These are phyloP conservation scores for Boletus sp. DNA, from an alignment of 768 basidiomycete genomes.

Conservation along the genomic window DNA sequence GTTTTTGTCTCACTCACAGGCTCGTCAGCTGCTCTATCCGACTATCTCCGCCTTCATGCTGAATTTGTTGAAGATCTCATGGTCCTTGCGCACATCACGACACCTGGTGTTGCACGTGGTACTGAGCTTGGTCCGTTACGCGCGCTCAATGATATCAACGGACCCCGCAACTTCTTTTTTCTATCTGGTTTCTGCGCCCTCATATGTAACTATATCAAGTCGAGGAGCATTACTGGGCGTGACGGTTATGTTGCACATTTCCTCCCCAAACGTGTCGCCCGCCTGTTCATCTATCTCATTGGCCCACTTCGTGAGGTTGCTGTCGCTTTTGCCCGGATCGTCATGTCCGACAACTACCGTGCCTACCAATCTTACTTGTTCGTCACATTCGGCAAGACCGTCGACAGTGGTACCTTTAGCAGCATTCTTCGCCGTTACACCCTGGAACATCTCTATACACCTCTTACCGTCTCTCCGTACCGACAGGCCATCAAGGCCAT, in stretches of 20 bases:
- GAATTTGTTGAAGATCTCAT: background rate
- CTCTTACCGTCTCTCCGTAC: background rate
- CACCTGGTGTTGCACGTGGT: background rate
- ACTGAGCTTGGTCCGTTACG: background rate
- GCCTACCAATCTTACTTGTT: too few species aligned
- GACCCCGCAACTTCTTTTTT: background rate
- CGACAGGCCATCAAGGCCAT: background rate
- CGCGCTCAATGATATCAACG: background rate
- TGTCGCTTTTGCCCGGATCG: background rate
- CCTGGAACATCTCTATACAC: background rate
- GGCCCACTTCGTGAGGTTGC: background rate
- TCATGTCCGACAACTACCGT: too few species aligned
- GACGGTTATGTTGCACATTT: background rate
- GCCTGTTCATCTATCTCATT: conserved; percentile 1
- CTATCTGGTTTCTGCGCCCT: background rate
- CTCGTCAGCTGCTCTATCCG: too few species aligned
- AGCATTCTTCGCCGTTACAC: background rate
- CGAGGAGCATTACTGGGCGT: background rate
- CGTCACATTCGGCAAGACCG: background rate
- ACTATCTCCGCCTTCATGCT: background rate
- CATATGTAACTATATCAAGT: background rate
- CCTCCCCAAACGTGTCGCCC: background rate
- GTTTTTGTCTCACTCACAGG: too few species aligned
- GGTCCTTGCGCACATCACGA: background rate
- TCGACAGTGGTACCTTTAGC: background rate